Evolutionary conservation across 176 grass and related monocot genomes (phyloP).

Genomic region (Eremochloa ophiuroides): DNA sequence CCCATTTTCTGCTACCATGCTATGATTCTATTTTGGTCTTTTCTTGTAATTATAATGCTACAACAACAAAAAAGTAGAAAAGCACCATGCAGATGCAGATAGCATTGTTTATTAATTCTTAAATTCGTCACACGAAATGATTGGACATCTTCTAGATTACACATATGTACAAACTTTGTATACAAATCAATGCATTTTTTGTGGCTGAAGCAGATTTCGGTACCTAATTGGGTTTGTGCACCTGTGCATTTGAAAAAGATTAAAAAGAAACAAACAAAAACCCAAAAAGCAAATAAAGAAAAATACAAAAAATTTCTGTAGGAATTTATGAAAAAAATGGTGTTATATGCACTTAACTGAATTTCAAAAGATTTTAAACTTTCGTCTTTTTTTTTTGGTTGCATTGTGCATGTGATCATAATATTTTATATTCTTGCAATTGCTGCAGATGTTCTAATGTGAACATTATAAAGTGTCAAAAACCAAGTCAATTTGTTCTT

Average conservation of each 20-base stretch:
- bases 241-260: not conserved
- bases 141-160: not conserved
- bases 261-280: not conserved
- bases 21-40: not conserved
- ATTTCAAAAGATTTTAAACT: not conserved
- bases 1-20: not conserved
- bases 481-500: not conserved
- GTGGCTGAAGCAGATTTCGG: not conserved
- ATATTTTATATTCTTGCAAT: not conserved
- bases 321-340: not conserved
- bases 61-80: not conserved
- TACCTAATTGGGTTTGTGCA: not conserved
- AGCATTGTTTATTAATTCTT: not conserved
- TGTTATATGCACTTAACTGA: not conserved
- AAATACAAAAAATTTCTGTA: not conserved
- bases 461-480: not conserved
- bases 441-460: not conserved
- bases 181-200: slow-evolving; percentile 6
- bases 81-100: not conserved
- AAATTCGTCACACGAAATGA: not conserved
- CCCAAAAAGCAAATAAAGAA: not conserved
- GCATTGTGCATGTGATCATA: not conserved
- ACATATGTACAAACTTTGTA: not conserved
- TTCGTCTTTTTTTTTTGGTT: not conserved
- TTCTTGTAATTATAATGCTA: not conserved